Conservation (phyloP, 2,329 filamentous ascomycete species). For the Fusarium sp. region DNA sequence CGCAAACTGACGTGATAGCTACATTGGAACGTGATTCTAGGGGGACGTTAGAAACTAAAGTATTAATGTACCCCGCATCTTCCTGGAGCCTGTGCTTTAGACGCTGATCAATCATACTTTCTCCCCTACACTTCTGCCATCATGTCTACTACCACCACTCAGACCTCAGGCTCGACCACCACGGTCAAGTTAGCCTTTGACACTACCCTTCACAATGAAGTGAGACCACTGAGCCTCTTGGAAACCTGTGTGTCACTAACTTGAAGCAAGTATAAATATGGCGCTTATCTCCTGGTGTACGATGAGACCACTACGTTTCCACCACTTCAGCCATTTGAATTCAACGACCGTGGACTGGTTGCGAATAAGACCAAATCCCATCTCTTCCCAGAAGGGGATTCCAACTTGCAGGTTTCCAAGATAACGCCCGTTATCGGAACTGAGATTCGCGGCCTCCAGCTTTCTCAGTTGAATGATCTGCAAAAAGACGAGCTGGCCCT, state of each 20-base stretch:
- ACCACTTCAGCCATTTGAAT: constrained; percentile 47
- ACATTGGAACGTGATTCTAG: neutral
- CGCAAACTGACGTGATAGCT: constrained; percentile 4
- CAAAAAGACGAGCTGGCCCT: constrained; percentile 58
- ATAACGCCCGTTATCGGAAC: constrained; percentile 50
- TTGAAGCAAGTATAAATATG: constrained; percentile 46
- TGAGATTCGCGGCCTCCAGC: constrained; percentile 55
- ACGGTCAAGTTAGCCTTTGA: constrained; percentile 3
- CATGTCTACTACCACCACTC: neutral
- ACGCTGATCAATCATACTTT: neutral
- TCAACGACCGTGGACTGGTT: constrained; percentile 47
- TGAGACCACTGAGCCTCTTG: neutral
- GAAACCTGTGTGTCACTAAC: neutral
- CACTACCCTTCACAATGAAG: neutral
- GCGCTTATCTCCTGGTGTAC: constrained; percentile 50
- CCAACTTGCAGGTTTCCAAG: constrained; percentile 18
- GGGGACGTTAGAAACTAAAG: too few relatives aligned
- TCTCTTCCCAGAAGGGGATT: constrained; percentile 28
- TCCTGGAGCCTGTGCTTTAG: neutral
- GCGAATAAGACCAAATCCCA: constrained; percentile 47
- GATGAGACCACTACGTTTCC: constrained; percentile 42
- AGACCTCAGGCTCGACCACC: neutral
- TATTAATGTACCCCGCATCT: neutral
- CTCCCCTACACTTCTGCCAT: too few relatives aligned
- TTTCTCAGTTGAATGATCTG: constrained; percentile 52